Conservation (phyloP, 2,329 filamentous ascomycete species). For the Diaporthe velutina region DNA sequence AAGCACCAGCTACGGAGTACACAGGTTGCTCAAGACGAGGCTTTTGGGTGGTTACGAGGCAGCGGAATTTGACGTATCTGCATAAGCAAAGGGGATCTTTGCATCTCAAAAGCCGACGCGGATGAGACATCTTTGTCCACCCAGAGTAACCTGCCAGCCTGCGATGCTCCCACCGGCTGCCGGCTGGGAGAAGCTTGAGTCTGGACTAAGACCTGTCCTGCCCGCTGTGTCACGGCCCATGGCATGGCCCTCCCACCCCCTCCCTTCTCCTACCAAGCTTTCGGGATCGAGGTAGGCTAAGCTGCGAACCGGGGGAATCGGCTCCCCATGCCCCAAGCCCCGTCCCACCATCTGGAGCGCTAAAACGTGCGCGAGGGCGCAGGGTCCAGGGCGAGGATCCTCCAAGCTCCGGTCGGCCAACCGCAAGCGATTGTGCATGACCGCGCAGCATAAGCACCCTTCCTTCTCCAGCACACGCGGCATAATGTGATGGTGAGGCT, state of each 20-base stretch:
- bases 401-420: neutral
- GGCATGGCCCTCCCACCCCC: no score
- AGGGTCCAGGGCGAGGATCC: conserved; percentile 18
- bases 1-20: neutral
- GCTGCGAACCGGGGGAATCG: neutral
- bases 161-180: neutral
- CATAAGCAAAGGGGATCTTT: neutral
- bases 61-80: neutral
- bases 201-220: neutral
- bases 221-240: neutral
- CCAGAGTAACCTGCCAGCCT: no score
- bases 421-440: neutral
- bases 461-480: neutral
- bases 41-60: neutral
- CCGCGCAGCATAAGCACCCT: conserved; percentile 8
- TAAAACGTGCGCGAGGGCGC: neutral
- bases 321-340: neutral
- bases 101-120: neutral
- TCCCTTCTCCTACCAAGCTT: neutral
- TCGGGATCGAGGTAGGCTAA: neutral
- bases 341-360: neutral
- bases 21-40: neutral
- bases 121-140: neutral
- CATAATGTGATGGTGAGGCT: neutral
- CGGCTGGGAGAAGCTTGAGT: neutral